phyloP scores from a whole-genome alignment of 768 basidiomycete genomes.

The Phylloporus arenicola region DNA sequence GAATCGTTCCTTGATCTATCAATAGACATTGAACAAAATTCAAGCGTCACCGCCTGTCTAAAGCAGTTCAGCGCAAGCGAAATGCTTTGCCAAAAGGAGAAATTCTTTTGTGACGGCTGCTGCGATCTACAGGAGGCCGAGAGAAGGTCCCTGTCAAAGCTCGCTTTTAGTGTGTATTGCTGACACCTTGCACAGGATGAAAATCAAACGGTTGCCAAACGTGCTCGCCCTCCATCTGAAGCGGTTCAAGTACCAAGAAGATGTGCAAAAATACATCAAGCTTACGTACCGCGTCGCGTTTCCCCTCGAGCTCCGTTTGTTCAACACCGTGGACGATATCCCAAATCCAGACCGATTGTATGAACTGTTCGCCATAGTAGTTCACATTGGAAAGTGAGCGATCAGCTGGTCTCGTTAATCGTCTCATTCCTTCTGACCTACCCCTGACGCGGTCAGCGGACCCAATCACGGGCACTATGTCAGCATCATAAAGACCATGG shows the following conservation, averaged over 20 bases:
- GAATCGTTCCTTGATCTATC: slow-evolving; percentile 98
- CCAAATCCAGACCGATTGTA: slow-evolving; percentile 90
- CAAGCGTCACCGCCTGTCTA: slow-evolving; percentile 92
- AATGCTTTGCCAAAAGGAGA: slow-evolving; percentile 97
- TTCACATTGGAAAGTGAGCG: slow-evolving; percentile 98
- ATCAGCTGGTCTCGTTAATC: slow-evolving; percentile 10
- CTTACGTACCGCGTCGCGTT: slow-evolving; percentile 96
- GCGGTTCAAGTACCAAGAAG: slow-evolving; percentile 98
- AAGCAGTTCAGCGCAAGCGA: slow-evolving; percentile 96
- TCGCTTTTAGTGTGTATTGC: slow-evolving; percentile 1
- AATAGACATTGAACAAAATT: slow-evolving; percentile 98
- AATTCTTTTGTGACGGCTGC: slow-evolving; percentile 97
- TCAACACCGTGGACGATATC: slow-evolving; percentile 94
- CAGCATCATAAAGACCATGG: slow-evolving; percentile 83
- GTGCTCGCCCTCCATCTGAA: slow-evolving; percentile 94
- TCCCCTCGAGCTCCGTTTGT: slow-evolving; percentile 88
- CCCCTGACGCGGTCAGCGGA: slow-evolving; percentile 49
- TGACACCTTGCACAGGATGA: slow-evolving; percentile 64
- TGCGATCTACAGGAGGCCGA: slow-evolving; percentile 97
- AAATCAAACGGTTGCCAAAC: slow-evolving; percentile 95
- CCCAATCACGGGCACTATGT: slow-evolving; percentile 99
- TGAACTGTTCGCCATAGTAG: slow-evolving; percentile 92
- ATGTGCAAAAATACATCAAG: slow-evolving; percentile 85
- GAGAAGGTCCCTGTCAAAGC: slow-evolving; percentile 54
- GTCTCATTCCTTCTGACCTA: slow-evolving; percentile 9